Percentiles rank a stretch among this genome's conserved stretches.
phyloP scores from a whole-genome alignment of 345 rosid species.

The Rhizophora mangle region DNA sequence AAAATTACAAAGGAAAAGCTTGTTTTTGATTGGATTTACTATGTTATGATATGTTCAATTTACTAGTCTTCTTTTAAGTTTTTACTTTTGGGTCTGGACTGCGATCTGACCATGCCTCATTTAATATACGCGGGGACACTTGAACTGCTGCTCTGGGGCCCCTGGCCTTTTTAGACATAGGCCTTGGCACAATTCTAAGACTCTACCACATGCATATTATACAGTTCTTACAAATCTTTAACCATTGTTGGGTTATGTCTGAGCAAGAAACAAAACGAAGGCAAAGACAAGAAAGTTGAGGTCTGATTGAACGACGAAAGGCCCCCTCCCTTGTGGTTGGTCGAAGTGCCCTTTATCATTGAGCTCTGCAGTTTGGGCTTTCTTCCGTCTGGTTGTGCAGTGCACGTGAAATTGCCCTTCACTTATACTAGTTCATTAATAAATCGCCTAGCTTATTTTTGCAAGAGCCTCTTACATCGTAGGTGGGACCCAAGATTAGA shows the following conservation, averaged over 20 bases:
- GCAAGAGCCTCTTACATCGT: too few species aligned
- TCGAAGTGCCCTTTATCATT: slow-evolving; percentile 21
- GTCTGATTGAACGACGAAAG: neutral
- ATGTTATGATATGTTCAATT: neutral
- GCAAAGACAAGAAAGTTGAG: slow-evolving; percentile 23
- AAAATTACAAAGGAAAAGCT: neutral
- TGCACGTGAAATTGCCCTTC: slow-evolving; percentile 24
- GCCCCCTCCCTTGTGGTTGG: neutral
- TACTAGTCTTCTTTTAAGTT: neutral
- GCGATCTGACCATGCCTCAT: neutral
- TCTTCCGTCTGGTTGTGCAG: slow-evolving; percentile 8
- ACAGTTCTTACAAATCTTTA: too few species aligned
- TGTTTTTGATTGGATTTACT: neutral
- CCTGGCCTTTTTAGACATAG: neutral
- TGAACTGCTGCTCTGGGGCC: slow-evolving; percentile 5
- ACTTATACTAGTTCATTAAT: neutral
- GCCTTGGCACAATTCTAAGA: neutral
- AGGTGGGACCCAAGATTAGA: too few species aligned
- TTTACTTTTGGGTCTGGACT: slow-evolving; percentile 8
- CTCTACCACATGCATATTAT: too few species aligned
- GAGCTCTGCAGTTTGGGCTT: slow-evolving; percentile 14
- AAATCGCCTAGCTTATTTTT: neutral
- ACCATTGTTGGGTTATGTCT: neutral
- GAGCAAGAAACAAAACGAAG: neutral
- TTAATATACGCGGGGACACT: neutral